These are phyloP conservation scores for Fusarium foetens DNA, from an alignment of 2,329 filamentous ascomycete genomes.

Conservation along the genomic window DNA sequence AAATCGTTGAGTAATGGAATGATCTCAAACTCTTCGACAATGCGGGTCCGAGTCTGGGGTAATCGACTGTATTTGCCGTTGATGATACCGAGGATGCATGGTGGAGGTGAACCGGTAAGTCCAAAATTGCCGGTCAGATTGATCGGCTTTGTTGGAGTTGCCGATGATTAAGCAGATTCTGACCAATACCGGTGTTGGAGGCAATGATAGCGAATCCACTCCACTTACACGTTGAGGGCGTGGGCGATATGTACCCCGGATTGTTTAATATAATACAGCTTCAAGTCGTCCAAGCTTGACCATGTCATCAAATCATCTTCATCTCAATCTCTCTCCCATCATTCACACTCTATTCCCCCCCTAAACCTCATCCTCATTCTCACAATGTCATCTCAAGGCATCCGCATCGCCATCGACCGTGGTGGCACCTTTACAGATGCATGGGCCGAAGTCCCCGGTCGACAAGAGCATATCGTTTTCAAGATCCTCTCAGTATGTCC, in stretches of 20 bases:
- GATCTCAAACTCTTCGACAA: neutral
- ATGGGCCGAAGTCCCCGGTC: constrained; percentile 37
- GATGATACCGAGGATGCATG: constrained; percentile 1
- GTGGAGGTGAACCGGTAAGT: constrained; percentile 26
- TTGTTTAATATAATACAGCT: constrained; percentile 29
- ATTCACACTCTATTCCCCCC: neutral
- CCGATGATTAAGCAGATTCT: constrained; percentile 21
- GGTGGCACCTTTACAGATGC: constrained; percentile 46
- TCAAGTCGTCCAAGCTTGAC: constrained; percentile 5
- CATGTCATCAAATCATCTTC: neutral
- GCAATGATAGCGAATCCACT: neutral
- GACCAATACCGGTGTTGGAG: neutral
- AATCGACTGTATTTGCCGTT: constrained; percentile 13
- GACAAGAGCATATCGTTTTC: constrained; percentile 39
- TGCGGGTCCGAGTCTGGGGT: constrained; percentile 35
- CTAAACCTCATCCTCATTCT: neutral
- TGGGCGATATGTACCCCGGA: neutral
- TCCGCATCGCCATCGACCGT: constrained; percentile 45
- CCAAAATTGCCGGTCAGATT: constrained; percentile 8
- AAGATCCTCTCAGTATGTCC: constrained; percentile 66
- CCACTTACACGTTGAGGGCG: constrained; percentile 10
- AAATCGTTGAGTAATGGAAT: constrained; percentile 24
- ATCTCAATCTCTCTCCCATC: neutral
- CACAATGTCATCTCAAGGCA: constrained; percentile 39
- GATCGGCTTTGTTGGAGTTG: constrained; percentile 7